Evolutionary conservation across 2,329 filamentous ascomycete genomes (phyloP).

Genomic region (Dryadomyces quercus-mongolicae): DNA sequence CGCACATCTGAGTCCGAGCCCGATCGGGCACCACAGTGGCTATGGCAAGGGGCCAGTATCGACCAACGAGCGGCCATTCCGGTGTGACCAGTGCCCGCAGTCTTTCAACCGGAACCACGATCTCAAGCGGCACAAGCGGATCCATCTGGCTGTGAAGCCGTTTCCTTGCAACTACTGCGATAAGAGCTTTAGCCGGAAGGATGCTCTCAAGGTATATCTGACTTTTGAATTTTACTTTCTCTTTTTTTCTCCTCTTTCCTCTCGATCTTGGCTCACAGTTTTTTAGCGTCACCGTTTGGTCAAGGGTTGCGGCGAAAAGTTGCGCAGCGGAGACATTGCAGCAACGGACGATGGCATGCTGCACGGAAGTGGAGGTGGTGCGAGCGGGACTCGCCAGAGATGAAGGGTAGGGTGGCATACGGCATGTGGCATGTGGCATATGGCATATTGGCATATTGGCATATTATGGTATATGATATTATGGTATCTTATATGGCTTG

Average conservation of each 20-base stretch:
- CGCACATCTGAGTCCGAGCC: conserved; percentile 18
- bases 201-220: conserved; percentile 77
- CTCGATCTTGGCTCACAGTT: too few species aligned
- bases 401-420: neutral
- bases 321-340: too few species aligned
- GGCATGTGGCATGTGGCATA: too few species aligned
- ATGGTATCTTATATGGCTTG: too few species aligned
- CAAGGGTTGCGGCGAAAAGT: conserved; percentile 44
- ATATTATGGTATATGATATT: too few species aligned
- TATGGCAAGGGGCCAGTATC: conserved; percentile 28
- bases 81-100: conserved; percentile 84
- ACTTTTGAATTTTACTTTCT: neutral
- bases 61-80: conserved; percentile 75
- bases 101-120: conserved; percentile 96
- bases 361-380: too few species aligned
- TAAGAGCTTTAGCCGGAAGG: conserved; percentile 94
- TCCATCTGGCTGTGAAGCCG: conserved; percentile 90
- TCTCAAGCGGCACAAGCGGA: conserved; percentile 87
- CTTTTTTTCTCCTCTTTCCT: neutral
- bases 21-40: conserved; percentile 18
- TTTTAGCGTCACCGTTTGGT: conserved; percentile 47
- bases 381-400: neutral
- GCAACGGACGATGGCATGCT: too few species aligned
- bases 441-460: too few species aligned
- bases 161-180: conserved; percentile 87